A percentile compares a stretch with the other conserved stretches of the same genome.
These are phyloP conservation scores for Fusarium denticulatum DNA, from an alignment of 2,329 filamentous ascomycete species.

Conservation along the genomic window DNA sequence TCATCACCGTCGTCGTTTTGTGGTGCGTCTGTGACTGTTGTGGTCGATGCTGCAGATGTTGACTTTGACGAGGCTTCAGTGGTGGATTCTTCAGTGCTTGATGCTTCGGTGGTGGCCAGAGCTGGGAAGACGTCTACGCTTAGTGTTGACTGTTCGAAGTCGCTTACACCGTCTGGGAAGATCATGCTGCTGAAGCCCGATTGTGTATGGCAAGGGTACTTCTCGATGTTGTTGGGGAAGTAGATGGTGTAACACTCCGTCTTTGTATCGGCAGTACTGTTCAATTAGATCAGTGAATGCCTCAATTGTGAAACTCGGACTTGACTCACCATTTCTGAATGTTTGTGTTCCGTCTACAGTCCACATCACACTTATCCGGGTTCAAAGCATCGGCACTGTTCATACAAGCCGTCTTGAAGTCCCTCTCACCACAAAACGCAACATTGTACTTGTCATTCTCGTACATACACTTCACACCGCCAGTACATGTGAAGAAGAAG, in stretches of 20 bases:
- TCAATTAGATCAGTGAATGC: not conserved
- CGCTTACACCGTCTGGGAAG: conserved; percentile 1
- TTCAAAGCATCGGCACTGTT: conserved; percentile 8
- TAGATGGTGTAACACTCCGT: conserved; percentile 23
- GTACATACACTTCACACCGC: conserved; percentile 15
- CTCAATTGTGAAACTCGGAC: not conserved
- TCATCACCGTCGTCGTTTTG: not conserved
- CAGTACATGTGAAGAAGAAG: conserved; percentile 14
- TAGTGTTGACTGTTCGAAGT: not conserved
- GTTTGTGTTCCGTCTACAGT: conserved; percentile 23
- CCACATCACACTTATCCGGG: conserved; percentile 15
- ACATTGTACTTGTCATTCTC: conserved; percentile 31
- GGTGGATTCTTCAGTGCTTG: not conserved
- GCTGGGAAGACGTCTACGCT: conserved; percentile 10
- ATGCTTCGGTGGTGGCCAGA: not conserved
- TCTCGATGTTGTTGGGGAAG: conserved; percentile 12
- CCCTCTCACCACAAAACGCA: conserved; percentile 13
- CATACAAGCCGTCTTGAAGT: conserved; percentile 20
- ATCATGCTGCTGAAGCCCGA: conserved; percentile 17
- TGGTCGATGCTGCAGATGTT: not conserved
- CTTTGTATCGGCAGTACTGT: conserved; percentile 2
- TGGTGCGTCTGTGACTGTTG: not conserved
- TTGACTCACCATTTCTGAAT: conserved; percentile 25
- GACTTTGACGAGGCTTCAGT: not conserved
- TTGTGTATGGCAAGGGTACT: conserved; percentile 2